Evolutionary conservation across 257 asterid species (phyloP), one percentile per base, ranked within the genome.

Genomic region (Solanum boliviense): DNA sequence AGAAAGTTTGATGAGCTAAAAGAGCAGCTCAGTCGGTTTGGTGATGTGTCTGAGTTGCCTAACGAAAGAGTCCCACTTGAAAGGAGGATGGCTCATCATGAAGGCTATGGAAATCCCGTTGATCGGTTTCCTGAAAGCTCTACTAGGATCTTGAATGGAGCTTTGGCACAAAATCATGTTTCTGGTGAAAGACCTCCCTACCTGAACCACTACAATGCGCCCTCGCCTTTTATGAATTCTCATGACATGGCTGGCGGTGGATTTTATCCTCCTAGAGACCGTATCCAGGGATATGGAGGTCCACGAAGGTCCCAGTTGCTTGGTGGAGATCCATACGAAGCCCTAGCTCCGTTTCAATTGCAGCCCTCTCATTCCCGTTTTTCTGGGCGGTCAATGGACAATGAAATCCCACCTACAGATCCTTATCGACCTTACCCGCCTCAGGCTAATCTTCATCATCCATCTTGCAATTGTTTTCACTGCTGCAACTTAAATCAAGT

Each of bases 381-480:
- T 74, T 88, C 96, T 4, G 91, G 94, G 86, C 91, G 91, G 9
- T 92, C 92, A 89, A 35, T 58, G 70, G 94, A 90, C 85, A 91
- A 90, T 35, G 91, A 91, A 72, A 62, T 86, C 74, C 88, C 44
- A 60, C 93, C 88, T 86, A 85, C 82, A 91, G 95, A 92, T 73
- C 52, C 87, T 21, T 71, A 85, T 87, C 94, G 93, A 52, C 88
- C 93, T 1, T 90, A 92, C 87, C 90, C 88, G 44, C 92, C 89
- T 85, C 88, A 88, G 71, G 65, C 87, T 41, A 91, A 83, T 90
- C 93, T 67, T 82, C 98, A 94, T 87, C 96, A 93, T 88, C 93
- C 94, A 7, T 95, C 98, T 70, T 96, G 99, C 90, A 89, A 94
- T 36, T 96, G 99, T 78, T 89, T 93, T 88, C 93, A 92, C 31